Evolutionary conservation across 208 protist species (phyloP).

Genomic region (Trypanosoma brucei): DNA sequence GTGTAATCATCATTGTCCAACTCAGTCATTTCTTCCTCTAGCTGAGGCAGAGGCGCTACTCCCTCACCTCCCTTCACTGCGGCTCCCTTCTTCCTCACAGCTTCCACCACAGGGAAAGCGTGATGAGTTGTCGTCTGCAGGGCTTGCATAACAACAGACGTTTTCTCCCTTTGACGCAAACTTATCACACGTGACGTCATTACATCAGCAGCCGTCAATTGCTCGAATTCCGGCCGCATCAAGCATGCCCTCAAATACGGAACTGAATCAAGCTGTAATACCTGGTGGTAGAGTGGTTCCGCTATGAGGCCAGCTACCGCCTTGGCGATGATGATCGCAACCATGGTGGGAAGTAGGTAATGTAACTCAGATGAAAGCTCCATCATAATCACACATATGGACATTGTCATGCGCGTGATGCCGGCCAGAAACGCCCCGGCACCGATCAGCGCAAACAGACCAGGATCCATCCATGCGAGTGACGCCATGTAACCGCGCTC

Average conservation of each 20-base stretch:
- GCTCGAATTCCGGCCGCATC: conserved; percentile 71
- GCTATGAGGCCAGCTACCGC: conserved; percentile 83
- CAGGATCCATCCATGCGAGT: conserved; percentile 85
- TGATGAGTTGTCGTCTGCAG: conserved; percentile 80
- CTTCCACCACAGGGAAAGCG: conserved; percentile 90
- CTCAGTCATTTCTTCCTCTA: background rate
- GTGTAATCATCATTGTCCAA: conserved; percentile 2
- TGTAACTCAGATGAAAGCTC: conserved; percentile 91
- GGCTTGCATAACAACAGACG: conserved; percentile 63
- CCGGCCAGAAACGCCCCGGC: conserved; percentile 89
- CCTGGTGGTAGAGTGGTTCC: conserved; percentile 89
- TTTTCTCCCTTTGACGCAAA: conserved; percentile 54
- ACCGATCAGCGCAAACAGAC: conserved; percentile 91
- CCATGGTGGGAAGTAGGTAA: conserved; percentile 93
- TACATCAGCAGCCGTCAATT: conserved; percentile 83
- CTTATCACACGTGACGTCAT: conserved; percentile 85
- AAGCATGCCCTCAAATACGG: conserved; percentile 80
- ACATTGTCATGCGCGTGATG: conserved; percentile 90
- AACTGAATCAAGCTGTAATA: conserved; percentile 85
- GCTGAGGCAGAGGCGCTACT: too few species aligned
- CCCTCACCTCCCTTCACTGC: background rate
- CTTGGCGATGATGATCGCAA: conserved; percentile 90
- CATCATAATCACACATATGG: conserved; percentile 93
- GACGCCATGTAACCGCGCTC: conserved; percentile 46
- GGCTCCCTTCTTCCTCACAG: conserved; percentile 12